Evolutionary conservation across 2,329 filamentous ascomycete species (phyloP).

Genomic region (Apiospora koreana): DNA sequence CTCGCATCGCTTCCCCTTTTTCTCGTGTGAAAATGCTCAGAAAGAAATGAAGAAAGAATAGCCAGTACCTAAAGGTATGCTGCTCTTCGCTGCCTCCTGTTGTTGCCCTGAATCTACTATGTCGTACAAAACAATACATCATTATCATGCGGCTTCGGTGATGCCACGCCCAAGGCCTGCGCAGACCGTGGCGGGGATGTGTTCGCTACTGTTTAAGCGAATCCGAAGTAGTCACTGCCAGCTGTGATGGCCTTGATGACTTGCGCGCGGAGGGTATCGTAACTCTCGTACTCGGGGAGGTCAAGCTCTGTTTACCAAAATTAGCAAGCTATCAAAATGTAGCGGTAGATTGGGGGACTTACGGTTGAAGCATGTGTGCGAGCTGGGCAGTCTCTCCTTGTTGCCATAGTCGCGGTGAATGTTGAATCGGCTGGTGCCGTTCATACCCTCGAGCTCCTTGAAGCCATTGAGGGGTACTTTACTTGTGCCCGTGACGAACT

Average conservation of each 20-base stretch:
- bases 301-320: slow-evolving; percentile 72
- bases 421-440: slow-evolving; percentile 96
- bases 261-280: slow-evolving; percentile 84
- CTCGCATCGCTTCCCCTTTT: background rate
- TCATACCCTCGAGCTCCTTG: slow-evolving; percentile 99
- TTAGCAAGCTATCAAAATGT: background rate
- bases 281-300: slow-evolving; percentile 96
- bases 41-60: background rate
- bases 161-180: background rate
- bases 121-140: slow-evolving; percentile 12
- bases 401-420: slow-evolving; percentile 97
- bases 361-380: slow-evolving; percentile 99
- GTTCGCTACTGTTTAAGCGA: slow-evolving; percentile 63
- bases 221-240: slow-evolving; percentile 96
- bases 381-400: slow-evolving; percentile 92
- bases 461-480: slow-evolving; percentile 99
- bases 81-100: background rate
- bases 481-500: slow-evolving; percentile 97
- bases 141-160: slow-evolving; percentile 1
- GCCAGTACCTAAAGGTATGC: background rate
- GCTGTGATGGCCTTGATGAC: slow-evolving; percentile 96
- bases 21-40: slow-evolving; percentile 1
- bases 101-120: slow-evolving; percentile 9
- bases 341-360: slow-evolving; percentile 47
- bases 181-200: background rate